phyloP scores from a whole-genome alignment of 306 rosid genomes.

The Senna siamea region DNA sequence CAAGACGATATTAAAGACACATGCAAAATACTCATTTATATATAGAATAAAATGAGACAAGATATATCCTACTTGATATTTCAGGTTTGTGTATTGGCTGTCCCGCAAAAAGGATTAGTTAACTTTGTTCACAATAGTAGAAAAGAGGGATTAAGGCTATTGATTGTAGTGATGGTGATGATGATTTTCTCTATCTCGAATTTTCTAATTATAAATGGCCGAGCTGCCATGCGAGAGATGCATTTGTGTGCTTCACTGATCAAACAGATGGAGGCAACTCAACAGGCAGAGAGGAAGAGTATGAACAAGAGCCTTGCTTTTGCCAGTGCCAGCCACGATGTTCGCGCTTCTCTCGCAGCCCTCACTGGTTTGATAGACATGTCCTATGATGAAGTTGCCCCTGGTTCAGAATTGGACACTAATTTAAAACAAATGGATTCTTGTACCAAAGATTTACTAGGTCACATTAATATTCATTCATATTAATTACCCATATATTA shows the following conservation, averaged over 20 bases:
- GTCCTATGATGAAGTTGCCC: conserved; percentile 42
- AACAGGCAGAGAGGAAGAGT: conserved; percentile 72
- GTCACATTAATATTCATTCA: conserved; percentile 40
- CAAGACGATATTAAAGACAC: no score
- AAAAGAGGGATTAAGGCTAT: conserved; percentile 40
- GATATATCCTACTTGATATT: background rate
- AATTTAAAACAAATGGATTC: conserved; percentile 63
- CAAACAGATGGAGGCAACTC: conserved; percentile 68
- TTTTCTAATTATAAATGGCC: conserved; percentile 33
- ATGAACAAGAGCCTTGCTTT: conserved; percentile 69
- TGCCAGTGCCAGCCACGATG: conserved; percentile 73
- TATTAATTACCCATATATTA: background rate
- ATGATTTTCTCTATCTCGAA: conserved; percentile 40
- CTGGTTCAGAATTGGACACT: conserved; percentile 47
- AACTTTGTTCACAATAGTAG: conserved; percentile 36
- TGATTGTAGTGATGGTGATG: conserved; percentile 37
- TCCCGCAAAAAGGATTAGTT: conserved; percentile 38
- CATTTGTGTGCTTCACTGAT: conserved; percentile 58
- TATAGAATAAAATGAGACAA: no score
- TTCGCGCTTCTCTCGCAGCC: conserved; percentile 67
- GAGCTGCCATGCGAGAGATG: conserved; percentile 56
- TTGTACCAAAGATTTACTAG: conserved; percentile 65
- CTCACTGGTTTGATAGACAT: conserved; percentile 64
- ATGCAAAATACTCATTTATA: no score
- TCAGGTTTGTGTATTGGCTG: conserved; percentile 58